A percentile compares a stretch with the other conserved stretches of the same genome.
phyloP scores from a whole-genome alignment of 768 basidiomycete species.

The Termitomyces sp. region DNA sequence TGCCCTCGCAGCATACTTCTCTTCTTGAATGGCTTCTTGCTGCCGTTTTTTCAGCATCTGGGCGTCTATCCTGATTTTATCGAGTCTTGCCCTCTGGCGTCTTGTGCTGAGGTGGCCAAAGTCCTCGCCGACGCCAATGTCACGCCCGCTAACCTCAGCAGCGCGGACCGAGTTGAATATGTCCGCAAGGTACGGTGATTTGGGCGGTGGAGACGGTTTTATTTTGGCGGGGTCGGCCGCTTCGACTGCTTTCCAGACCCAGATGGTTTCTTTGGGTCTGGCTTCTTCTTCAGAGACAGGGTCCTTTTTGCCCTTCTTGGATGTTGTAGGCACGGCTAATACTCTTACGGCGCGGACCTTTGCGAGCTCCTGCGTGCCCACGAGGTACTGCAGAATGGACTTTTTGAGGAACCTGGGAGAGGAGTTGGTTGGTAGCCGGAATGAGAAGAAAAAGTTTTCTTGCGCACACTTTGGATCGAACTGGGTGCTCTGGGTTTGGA shows the following conservation, averaged over 20 bases:
- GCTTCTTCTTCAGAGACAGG: constrained; percentile 10
- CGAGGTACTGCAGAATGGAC: constrained; percentile 42
- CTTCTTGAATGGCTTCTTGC: no score
- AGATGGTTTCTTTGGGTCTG: constrained; percentile 25
- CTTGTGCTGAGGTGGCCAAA: constrained; percentile 53
- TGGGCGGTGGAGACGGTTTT: not conserved
- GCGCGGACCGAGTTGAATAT: constrained; percentile 18
- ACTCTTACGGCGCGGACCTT: constrained; percentile 31
- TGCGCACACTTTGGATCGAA: constrained; percentile 48
- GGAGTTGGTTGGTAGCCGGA: not conserved
- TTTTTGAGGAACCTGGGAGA: constrained; percentile 48
- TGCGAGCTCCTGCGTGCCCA: constrained; percentile 33
- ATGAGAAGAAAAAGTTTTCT: not conserved
- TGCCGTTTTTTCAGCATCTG: constrained; percentile 25
- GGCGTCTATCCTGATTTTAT: constrained; percentile 40
- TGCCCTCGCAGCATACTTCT: not conserved
- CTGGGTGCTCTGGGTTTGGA: constrained; percentile 37
- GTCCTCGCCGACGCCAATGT: constrained; percentile 46
- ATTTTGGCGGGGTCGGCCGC: not conserved
- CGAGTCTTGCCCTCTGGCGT: constrained; percentile 39
- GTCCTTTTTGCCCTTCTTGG: constrained; percentile 14
- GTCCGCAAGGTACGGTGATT: not conserved
- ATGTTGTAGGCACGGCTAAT: constrained; percentile 14
- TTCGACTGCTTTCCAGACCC: constrained; percentile 32
- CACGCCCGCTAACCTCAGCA: not conserved